Evolutionary conservation across 768 basidiomycete species (phyloP), one percentile per base, ranked within the genome.

Genomic region (Roridomyces roridus): DNA sequence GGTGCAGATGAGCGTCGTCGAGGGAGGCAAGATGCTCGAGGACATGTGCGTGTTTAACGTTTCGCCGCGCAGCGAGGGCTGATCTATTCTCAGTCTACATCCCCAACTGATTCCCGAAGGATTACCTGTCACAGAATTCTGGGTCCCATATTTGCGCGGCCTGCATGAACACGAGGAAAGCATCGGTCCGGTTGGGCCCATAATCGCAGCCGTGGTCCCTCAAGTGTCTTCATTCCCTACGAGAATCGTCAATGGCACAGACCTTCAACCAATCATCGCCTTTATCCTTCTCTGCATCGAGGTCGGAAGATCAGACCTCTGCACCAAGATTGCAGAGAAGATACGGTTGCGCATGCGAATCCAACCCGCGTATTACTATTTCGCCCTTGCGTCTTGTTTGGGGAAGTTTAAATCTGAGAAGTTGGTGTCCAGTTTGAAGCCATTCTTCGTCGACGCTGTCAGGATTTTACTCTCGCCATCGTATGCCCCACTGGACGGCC

Each of bases 11-110:
- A 18, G 18, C 17, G 29, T 48, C 11, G 4, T 28, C 2, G 17
- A 41, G 11, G 57, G 57, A 18, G 46, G 45, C 4, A 41, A 45
- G 1, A 44, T 48, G n/a, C n/a, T 59, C 37, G 15, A 8, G 14
- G n/a, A 46, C 2, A 15, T 52, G 57, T 25, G 21, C 39, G 51
- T 28, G 8, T 17, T 29, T 18, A n/a, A n/a, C n/a, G n/a, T 24
- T 48, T 28, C 23, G 11, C 28, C 6, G 10, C 24, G n/a, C 18
- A 26, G 5, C 14, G 37, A 36, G 15, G 21, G 23, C 14, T 55
- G 34, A 44, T 29, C 18, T 7, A 20, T 28, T 20, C 24, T 44
- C 50, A 59, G 57, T 6, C 23, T 53, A 2, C 48, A 36, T 15
- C 40, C 46, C 2, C 51, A 59, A 29, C n/a, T 59, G 18, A 21